Evolutionary conservation across 2,329 filamentous ascomycete species (phyloP), one percentile per base, ranked within the genome.

Genomic region (Zasmidium citrigriseum): DNA sequence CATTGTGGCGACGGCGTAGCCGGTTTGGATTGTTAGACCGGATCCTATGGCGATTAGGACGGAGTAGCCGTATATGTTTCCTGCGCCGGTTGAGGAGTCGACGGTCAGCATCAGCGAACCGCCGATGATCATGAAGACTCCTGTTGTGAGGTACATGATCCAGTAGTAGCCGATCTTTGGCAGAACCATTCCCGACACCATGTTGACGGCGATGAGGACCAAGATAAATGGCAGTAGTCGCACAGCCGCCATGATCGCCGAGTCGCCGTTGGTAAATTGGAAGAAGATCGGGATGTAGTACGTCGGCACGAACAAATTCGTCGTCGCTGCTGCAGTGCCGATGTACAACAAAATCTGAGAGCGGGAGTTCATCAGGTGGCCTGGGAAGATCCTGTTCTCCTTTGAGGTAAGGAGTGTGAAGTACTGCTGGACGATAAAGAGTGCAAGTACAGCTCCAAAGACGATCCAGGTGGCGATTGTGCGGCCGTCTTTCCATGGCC

Each of bases 201-300:
- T 66, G 20, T 73, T 68, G 41, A 68, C 64, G 41, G 73, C 59
- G 12, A 76, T 71, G 1, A 76, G 54, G 1, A 77, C 70, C 23
- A 75, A 58, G 46, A 80, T 68, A 24, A 78, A 72, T 0, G 78
- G 80, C 1, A 81, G 65, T 1, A 81, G 67, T 11, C 73, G 71
- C 1, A 78, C 72, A 1, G 74, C 77, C 9, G 78, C 73, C 14
- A 74, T 59, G 2, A 81, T 64, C 0, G 77, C 70, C 0, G 63
- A 68, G 45, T 81, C 79, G 2, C 77, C 77, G 2, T 72, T 73
- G 0, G 75, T 75, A 64, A 84, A 85, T 57, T 82, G 78, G 67
- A 84, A 84, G 70, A 45, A 84, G 0, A 85, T 70, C 0, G 83
- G 83, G 9, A 81, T 77, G 68, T 81, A 85, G 70, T 84, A 85